These are phyloP conservation scores for Tulasnella sp. DNA, from an alignment of 768 basidiomycete genomes.

Conservation along the genomic window DNA sequence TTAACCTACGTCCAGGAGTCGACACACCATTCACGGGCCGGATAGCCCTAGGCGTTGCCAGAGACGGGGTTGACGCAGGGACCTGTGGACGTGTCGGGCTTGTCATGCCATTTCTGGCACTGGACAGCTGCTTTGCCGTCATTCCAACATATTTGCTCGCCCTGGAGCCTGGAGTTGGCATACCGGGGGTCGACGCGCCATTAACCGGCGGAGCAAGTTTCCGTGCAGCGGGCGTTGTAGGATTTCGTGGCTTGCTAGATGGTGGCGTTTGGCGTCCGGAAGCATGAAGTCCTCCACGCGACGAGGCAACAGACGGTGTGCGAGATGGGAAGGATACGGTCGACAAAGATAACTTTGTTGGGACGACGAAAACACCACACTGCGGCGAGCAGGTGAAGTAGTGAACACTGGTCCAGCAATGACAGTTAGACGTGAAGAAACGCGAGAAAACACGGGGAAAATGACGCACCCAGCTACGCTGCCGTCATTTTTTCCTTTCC, in stretches of 20 bases:
- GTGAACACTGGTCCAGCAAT: conserved; percentile 40
- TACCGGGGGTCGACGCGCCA: neutral
- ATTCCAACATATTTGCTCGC: conserved; percentile 75
- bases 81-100: conserved; percentile 3
- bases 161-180: conserved; percentile 45
- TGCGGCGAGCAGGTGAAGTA: conserved; percentile 78
- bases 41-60: neutral
- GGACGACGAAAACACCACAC: conserved; percentile 85
- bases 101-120: neutral
- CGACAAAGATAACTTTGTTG: conserved; percentile 65
- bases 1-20: neutral
- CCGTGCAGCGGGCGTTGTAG: conserved; percentile 26
- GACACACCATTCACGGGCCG: neutral
- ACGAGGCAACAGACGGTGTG: conserved; percentile 72
- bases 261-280: conserved; percentile 37
- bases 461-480: conserved; percentile 68
- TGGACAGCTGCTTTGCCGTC: conserved; percentile 63
- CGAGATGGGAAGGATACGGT: conserved; percentile 52
- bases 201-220: conserved; percentile 19
- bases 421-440: neutral
- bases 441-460: conserved; percentile 14
- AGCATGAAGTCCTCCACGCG: conserved; percentile 27
- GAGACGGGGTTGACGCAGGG: neutral
- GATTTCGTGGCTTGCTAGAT: conserved; percentile 37
- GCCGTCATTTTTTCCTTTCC: conserved; percentile 94